Conservation (phyloP, 768 basidiomycete species). For the Tulasnella sp. region DNA sequence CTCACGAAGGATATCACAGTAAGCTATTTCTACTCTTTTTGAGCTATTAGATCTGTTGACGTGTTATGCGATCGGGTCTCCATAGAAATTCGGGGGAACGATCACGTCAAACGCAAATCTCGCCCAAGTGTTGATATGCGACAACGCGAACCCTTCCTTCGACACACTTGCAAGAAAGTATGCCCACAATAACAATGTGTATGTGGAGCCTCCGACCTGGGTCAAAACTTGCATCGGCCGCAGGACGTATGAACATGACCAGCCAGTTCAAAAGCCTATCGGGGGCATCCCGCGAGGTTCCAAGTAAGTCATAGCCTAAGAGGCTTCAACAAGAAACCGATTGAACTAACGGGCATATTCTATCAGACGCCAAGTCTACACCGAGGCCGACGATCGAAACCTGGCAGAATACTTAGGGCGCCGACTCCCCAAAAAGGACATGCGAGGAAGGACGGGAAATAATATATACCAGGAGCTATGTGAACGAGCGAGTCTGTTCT, state of each 20-base stretch:
- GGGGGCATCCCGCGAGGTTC: neutral
- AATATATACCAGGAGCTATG: conserved; percentile 1
- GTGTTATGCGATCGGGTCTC: neutral
- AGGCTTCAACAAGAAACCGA: neutral
- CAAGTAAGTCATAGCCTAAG: neutral
- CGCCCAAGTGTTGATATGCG: neutral
- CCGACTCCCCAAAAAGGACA: neutral
- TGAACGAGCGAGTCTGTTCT: neutral
- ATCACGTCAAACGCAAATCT: neutral
- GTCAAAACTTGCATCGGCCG: neutral
- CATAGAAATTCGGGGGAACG: neutral
- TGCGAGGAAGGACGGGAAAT: conserved; percentile 8
- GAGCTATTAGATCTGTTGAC: neutral
- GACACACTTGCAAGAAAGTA: neutral
- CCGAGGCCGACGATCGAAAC: neutral
- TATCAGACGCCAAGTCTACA: neutral
- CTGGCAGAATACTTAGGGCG: neutral
- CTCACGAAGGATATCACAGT: neutral
- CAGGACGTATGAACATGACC: neutral
- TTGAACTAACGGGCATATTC: neutral
- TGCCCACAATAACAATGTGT: neutral
- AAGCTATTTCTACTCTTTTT: neutral
- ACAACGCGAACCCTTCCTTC: neutral
- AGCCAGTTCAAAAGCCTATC: neutral
- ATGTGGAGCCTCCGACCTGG: conserved; percentile 6